Evolutionary conservation across 108 stramenopile species (phyloP), one percentile per base, ranked within the genome.

Genomic region (Fistulifera solaris): DNA sequence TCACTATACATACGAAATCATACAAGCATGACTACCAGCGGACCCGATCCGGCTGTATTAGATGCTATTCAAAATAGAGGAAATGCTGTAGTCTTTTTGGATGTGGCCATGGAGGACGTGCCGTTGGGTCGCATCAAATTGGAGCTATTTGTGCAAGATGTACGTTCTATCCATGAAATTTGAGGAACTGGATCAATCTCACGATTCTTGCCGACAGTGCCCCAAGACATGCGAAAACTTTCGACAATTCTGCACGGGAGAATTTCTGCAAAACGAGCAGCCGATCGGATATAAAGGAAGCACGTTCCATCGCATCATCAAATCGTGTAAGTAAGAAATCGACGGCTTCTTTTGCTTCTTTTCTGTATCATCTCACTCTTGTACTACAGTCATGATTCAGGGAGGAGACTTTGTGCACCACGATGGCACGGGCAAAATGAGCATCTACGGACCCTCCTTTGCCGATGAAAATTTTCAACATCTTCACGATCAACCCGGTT

Each of bases 271-370:
- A 75, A 50, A 94, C 24, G 94, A 94, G 57, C 77, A 81, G 59
- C 93, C 92, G 14, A 70, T 78, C 8, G 97, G 97, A 0, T 98
- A 98, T 76, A 90, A 92, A 55, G 82, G 85, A 21, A 75, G 75
- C 7, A 76, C 70, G 0, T 96, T 98, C 61, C 97, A 98, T 73
- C 81, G 97, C 0, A 90, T 98, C 45, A 96, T 98, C 54, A 95
- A 96, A 35, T 35, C 31, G 31, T 35, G 31, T 35, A 35, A n/a
- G n/a, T n/a, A n/a, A n/a, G n/a, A n/a, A n/a, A n/a, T 12, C 13
- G 21, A 35, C 10, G 25, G 21, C 13, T 48, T 13, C 17, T 17
- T n/a, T 17, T 11, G n/a, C n/a, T n/a, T n/a, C n/a, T n/a, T n/a
- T n/a, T n/a, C n/a, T n/a, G n/a, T n/a, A n/a, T n/a, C n/a, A n/a